Conservation (phyloP, 352 stramenopile species). For the Globisporangium emineosum region DNA sequence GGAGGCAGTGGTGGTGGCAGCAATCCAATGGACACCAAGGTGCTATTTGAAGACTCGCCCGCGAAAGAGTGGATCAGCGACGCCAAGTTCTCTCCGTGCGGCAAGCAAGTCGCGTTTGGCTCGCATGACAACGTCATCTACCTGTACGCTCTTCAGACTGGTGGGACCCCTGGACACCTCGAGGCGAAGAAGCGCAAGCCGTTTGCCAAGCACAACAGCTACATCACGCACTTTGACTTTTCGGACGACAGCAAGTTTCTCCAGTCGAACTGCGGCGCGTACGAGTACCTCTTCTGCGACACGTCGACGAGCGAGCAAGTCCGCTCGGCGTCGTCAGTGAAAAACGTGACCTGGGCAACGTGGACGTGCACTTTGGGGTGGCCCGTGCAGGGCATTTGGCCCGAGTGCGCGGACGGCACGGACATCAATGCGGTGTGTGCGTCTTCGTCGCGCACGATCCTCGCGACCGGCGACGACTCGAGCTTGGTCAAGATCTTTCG, state of each 20-base stretch:
- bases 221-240: conserved; percentile 85
- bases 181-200: conserved; percentile 59
- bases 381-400: conserved; percentile 91
- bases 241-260: conserved; percentile 60
- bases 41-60: conserved; percentile 55
- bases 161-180: neutral
- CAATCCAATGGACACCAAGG: conserved; percentile 15
- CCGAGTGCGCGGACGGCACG: conserved; percentile 71
- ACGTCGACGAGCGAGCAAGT: conserved; percentile 78
- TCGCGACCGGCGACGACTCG: conserved; percentile 81
- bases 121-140: conserved; percentile 80
- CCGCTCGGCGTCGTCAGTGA: conserved; percentile 57
- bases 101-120: conserved; percentile 44
- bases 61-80: conserved; percentile 79
- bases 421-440: conserved; percentile 81
- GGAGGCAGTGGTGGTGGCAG: neutral
- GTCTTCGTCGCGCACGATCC: conserved; percentile 56
- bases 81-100: conserved; percentile 68
- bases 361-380: conserved; percentile 89
- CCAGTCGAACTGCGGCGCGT: conserved; percentile 83
- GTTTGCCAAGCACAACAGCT: conserved; percentile 81
- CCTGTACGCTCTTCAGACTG: conserved; percentile 40
- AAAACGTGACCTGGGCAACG: conserved; percentile 87
- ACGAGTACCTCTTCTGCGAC: conserved; percentile 92
- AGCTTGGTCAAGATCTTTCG: conserved; percentile 86